Evolutionary conservation across 139 green algal species (phyloP).

Genomic region (Chlorella sp.): DNA sequence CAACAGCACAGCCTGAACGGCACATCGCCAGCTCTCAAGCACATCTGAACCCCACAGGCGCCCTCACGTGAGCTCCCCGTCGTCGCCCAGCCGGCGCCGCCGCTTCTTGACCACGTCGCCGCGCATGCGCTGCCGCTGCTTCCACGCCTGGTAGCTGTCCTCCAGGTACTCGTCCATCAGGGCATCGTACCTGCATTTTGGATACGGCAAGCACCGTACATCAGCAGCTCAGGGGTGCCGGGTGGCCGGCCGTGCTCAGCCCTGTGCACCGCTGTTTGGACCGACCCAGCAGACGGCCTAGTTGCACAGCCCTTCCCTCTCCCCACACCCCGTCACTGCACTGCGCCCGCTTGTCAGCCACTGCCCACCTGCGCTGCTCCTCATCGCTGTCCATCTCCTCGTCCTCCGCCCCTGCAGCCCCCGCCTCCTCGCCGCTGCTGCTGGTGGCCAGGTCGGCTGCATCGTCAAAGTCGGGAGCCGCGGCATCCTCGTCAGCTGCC

Average conservation of each 20-base stretch:
- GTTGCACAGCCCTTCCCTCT: too few relatives aligned
- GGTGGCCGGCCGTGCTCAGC: too few relatives aligned
- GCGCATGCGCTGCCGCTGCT: constrained; percentile 70
- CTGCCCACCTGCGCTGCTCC: constrained; percentile 35
- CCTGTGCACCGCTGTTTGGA: too few relatives aligned
- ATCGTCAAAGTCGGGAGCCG: constrained; percentile 28
- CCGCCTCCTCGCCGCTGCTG: constrained; percentile 30
- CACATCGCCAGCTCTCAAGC: too few relatives aligned
- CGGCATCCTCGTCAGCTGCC: constrained; percentile 3
- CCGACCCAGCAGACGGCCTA: too few relatives aligned
- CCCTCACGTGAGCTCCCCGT: constrained; percentile 63
- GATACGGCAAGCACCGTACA: too few relatives aligned
- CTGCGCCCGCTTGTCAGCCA: too few relatives aligned
- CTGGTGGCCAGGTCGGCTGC: constrained; percentile 6
- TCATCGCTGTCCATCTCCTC: constrained; percentile 62
- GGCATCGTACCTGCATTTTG: constrained; percentile 76
- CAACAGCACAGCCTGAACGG: too few relatives aligned
- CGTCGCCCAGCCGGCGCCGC: constrained; percentile 69
- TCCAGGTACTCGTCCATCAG: constrained; percentile 91
- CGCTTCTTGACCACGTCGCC: constrained; percentile 55
- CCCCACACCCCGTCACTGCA: too few relatives aligned
- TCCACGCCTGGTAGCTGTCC: constrained; percentile 85
- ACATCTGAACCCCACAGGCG: too few relatives aligned
- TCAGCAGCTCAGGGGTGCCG: too few relatives aligned
- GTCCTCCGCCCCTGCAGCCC: constrained; percentile 10